Evolutionary conservation across 176 grass and related monocot genomes (phyloP).

Genomic region (Triticum timopheevii): DNA sequence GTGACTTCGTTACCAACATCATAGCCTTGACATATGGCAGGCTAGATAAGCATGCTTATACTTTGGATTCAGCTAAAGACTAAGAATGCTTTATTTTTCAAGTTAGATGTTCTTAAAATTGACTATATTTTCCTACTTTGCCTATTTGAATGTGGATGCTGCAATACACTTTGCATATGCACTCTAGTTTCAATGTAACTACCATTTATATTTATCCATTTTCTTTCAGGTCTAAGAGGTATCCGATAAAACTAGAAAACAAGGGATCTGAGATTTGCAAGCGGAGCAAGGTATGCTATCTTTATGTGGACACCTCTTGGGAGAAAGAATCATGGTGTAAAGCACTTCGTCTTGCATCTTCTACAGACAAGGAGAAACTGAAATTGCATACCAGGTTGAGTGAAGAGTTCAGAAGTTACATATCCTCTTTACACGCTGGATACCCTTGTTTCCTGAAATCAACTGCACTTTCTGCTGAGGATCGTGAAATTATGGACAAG

Average conservation of each 20-base stretch:
- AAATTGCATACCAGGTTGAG: conserved; percentile 37
- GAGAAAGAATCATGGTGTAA: conserved; percentile 95
- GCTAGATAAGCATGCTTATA: background rate
- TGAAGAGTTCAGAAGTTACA: conserved; percentile 59
- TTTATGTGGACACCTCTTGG: conserved; percentile 73
- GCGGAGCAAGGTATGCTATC: conserved; percentile 57
- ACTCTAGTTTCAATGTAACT: conserved; percentile 22
- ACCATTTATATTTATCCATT: background rate
- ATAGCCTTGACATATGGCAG: background rate
- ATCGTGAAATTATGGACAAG: conserved; percentile 35
- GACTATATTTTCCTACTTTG: background rate
- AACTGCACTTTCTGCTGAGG: conserved; percentile 22
- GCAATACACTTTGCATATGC: background rate
- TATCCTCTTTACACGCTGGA: conserved; percentile 60
- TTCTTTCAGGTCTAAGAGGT: conserved; percentile 68
- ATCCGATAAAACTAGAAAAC: conserved; percentile 78
- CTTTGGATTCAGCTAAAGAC: background rate
- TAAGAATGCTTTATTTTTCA: background rate
- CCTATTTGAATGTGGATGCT: background rate
- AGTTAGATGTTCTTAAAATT: background rate
- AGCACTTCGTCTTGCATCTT: conserved; percentile 68
- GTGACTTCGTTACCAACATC: background rate
- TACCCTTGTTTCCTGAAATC: conserved; percentile 66
- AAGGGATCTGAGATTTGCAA: conserved; percentile 53
- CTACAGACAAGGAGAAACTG: conserved; percentile 44